These are phyloP conservation scores for Leucocoprinus sp. DNA, from an alignment of 768 basidiomycete species.

Conservation along the genomic window DNA sequence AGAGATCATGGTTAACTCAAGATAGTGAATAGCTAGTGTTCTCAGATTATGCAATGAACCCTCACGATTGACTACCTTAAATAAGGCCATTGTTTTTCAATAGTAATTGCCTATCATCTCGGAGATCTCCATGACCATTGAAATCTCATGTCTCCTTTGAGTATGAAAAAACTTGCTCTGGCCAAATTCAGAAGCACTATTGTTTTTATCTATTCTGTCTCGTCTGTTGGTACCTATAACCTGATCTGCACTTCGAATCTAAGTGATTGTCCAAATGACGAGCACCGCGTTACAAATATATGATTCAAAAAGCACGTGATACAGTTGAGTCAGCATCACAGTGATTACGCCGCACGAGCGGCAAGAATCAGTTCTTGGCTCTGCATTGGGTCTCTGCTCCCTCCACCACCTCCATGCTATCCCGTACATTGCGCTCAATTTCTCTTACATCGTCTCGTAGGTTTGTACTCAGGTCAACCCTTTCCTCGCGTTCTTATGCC, in stretches of 20 bases:
- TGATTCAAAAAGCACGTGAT: too few species aligned
- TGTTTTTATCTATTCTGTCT: too few species aligned
- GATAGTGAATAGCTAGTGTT: background rate
- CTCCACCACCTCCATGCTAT: conserved; percentile 41
- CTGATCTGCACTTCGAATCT: background rate
- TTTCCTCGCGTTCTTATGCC: conserved; percentile 28
- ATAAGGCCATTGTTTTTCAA: background rate
- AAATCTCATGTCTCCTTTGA: too few species aligned
- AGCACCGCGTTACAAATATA: too few species aligned
- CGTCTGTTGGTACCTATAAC: too few species aligned
- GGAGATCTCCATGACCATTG: too few species aligned
- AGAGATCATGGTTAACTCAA: conserved; percentile 11
- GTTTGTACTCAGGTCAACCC: conserved; percentile 11
- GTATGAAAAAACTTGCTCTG: too few species aligned
- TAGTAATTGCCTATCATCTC: too few species aligned
- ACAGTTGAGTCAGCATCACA: conserved; percentile 9
- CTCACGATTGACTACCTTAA: too few species aligned
- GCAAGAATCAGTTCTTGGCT: conserved; percentile 10
- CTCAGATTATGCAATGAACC: too few species aligned
- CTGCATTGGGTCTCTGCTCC: conserved; percentile 10
- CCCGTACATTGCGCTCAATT: conserved; percentile 50
- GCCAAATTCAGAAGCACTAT: too few species aligned
- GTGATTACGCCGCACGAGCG: conserved; percentile 9
- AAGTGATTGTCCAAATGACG: too few species aligned
- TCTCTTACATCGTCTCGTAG: conserved; percentile 35